Conservation (phyloP, 1,139 yeast genomes). For the Waltiozyma sp. region DNA sequence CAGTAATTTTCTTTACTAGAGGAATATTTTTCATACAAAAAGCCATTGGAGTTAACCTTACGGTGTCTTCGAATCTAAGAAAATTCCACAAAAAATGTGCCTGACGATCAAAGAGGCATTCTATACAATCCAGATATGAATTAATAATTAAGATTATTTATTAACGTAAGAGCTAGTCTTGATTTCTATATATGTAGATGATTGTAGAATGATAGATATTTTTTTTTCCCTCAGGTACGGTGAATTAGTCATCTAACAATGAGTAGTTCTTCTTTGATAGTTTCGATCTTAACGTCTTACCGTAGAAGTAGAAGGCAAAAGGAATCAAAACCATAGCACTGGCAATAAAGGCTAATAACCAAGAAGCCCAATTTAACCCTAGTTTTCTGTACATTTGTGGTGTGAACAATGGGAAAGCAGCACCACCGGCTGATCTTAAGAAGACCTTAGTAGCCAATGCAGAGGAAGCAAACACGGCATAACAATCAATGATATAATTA, state of each 20-base stretch:
- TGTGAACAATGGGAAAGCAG: slow-evolving; percentile 74
- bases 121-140: too few species aligned
- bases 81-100: too few species aligned
- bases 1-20: too few species aligned
- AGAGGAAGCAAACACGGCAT: slow-evolving; percentile 79
- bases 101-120: too few species aligned
- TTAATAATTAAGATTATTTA: too few species aligned
- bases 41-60: too few species aligned
- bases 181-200: too few species aligned
- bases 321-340: slow-evolving; percentile 81
- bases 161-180: too few species aligned
- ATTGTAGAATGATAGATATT: too few species aligned
- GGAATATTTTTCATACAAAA: too few species aligned
- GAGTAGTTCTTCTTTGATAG: slow-evolving; percentile 60
- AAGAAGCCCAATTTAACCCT: slow-evolving; percentile 77
- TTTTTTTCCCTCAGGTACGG: too few species aligned
- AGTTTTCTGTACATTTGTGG: slow-evolving; percentile 67
- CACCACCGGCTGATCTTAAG: slow-evolving; percentile 80
- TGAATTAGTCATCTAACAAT: slow-evolving; percentile 16
- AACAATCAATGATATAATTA: slow-evolving; percentile 82
- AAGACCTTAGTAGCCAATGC: slow-evolving; percentile 88
- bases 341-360: slow-evolving; percentile 73
- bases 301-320: slow-evolving; percentile 62
- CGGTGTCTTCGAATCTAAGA: too few species aligned
- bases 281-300: slow-evolving; percentile 50